Evolutionary conservation across 768 basidiomycete genomes (phyloP), one percentile per base, ranked within the genome.

Genomic region (Suillus clintonianus): DNA sequence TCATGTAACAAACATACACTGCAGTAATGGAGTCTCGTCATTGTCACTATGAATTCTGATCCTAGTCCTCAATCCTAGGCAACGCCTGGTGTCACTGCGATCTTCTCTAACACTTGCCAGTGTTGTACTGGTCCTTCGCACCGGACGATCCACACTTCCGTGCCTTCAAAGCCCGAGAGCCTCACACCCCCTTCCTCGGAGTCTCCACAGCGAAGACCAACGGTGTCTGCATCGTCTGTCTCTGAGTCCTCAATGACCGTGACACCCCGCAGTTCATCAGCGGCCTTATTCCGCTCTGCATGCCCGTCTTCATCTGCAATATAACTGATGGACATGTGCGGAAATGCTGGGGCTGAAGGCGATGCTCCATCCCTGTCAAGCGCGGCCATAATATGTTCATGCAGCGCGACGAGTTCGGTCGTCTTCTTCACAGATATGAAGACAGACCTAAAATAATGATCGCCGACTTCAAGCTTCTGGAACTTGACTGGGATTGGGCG

Each of bases 271-370:
- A 90, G 74, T 64, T 78, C 76, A 32, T 79, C 74, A 43, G 81
- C 79, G 47, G 83, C 83, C 65, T 70, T 79, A 24, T 78, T 76
- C 50, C 90, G 84, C 73, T 89, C 83, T 8, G 75, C 81, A 22
- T 13, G 70, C 4, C 82, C 81, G 65, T 92, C 90, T n/a, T 81
- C 79, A 63, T 92, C 86, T 32, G 79, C 80, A 64, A 92, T 86
- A 70, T 94, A 94, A 69, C 84, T 88, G 63, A 94, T 68, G 41
- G 92, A 93, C 65, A 92, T 65, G 72, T 94, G 92, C 8, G 91
- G 89, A 65, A 85, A 89, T 41, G 78, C 74, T 0, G 89, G 89
- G 1, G 89, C 86, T 4, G 69, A 69, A 2, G 83, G 80, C 27
- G 81, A 76, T 9, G 83, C 63, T 5, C 72, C 71, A 27, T 81